Evolutionary conservation across 345 rosid genomes (phyloP).

Genomic region (Physaria fendleri): DNA sequence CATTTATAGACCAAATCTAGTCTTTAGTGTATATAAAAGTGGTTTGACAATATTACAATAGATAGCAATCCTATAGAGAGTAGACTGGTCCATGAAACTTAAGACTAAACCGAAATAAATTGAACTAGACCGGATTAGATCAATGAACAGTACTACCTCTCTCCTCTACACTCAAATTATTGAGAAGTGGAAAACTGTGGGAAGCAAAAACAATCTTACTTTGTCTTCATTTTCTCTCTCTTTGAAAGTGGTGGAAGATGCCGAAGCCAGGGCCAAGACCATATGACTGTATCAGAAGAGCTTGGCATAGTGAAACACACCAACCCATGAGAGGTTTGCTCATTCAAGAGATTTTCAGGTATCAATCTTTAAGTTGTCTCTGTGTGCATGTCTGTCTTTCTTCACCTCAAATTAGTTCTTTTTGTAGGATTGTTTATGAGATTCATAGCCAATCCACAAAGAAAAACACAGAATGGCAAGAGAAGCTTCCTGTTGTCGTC

Average conservation of each 20-base stretch:
- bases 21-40: too few species aligned
- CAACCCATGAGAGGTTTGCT: conserved; percentile 84
- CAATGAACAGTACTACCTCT: conserved; percentile 8
- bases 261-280: conserved; percentile 95
- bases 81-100: conserved; percentile 8
- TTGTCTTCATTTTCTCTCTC: background rate
- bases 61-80: conserved; percentile 10
- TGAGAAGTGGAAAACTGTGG: conserved; percentile 15
- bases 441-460: conserved; percentile 60
- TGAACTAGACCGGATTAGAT: background rate
- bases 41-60: too few species aligned
- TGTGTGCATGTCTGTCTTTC: conserved; percentile 10
- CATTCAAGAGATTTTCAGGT: conserved; percentile 93
- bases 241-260: conserved; percentile 49
- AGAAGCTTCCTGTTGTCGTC: conserved; percentile 84
- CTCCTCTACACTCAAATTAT: conserved; percentile 19
- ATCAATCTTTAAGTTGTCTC: background rate
- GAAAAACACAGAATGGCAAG: conserved; percentile 89
- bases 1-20: too few species aligned
- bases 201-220: background rate
- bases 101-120: too few species aligned
- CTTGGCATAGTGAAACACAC: conserved; percentile 97
- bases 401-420: background rate
- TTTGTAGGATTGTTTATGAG: conserved; percentile 60
- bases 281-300: conserved; percentile 86